Conservation (phyloP, 371 early-diverging fungal species). For the Coemansia sp. region DNA sequence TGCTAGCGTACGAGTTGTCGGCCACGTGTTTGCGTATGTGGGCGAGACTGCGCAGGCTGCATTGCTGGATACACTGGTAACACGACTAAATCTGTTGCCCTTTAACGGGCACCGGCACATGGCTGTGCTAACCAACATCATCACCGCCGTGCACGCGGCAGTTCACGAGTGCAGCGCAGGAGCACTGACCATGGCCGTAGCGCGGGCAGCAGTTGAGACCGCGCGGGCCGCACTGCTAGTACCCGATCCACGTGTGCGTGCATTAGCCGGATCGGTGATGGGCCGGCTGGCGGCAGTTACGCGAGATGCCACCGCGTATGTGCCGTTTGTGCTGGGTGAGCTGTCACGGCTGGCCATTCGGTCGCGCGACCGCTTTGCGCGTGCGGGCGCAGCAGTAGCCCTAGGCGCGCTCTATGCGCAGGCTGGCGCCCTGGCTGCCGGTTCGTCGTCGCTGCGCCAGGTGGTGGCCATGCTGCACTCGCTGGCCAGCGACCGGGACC, state of each 20-base stretch:
- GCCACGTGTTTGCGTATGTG: conserved; percentile 63
- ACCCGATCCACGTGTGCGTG: conserved; percentile 71
- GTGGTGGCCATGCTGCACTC: conserved; percentile 89
- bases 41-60: conserved; percentile 72
- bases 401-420: conserved; percentile 86
- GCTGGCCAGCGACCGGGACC: conserved; percentile 87
- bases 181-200: conserved; percentile 28
- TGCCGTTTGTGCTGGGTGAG: conserved; percentile 77
- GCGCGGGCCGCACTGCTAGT: conserved; percentile 64
- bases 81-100: conserved; percentile 59
- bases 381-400: conserved; percentile 89
- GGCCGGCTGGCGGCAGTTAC: conserved; percentile 79
- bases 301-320: conserved; percentile 63
- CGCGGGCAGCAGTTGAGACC: conserved; percentile 40
- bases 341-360: conserved; percentile 87
- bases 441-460: conserved; percentile 72
- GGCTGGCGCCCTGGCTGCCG: conserved; percentile 89
- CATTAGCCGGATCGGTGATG: conserved; percentile 77
- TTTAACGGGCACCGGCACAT: conserved; percentile 75
- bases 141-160: conserved; percentile 54
- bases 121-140: conserved; percentile 78
- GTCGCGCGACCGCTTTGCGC: conserved; percentile 88
- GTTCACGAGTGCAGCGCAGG: conserved; percentile 41
- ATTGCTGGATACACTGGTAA: conserved; percentile 71
- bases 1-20: conserved; percentile 72